Conservation (phyloP, 495 filamentous ascomycete species). For the Monascus purpureus region DNA sequence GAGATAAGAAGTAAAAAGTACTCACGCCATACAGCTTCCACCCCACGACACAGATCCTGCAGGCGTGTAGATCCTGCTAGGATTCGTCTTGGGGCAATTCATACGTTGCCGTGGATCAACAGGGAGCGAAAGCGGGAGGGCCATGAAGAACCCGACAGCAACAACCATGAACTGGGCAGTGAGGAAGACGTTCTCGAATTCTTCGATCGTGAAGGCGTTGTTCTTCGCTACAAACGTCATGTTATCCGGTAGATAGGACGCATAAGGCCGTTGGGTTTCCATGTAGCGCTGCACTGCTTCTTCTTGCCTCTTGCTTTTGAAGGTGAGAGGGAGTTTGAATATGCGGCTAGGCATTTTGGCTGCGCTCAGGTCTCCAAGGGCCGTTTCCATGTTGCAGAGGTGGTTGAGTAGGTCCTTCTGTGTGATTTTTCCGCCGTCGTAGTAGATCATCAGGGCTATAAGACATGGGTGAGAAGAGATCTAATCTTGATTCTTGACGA, state of each 20-base stretch:
- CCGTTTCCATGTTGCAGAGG: slow-evolving; percentile 13
- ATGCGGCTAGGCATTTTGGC: slow-evolving; percentile 35
- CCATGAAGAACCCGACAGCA: slow-evolving; percentile 43
- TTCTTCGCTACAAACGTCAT: slow-evolving; percentile 42
- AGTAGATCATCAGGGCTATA: slow-evolving; percentile 31
- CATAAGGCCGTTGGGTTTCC: slow-evolving; percentile 42
- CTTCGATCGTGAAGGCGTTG: slow-evolving; percentile 36
- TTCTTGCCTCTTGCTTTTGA: slow-evolving; percentile 33
- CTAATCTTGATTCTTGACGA: background rate
- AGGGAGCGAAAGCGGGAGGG: slow-evolving; percentile 38
- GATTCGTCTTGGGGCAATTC: slow-evolving; percentile 45
- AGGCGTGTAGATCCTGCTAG: slow-evolving; percentile 41
- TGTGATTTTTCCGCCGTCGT: slow-evolving; percentile 27
- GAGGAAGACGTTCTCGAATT: slow-evolving; percentile 32
- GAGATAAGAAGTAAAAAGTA: background rate
- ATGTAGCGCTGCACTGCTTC: slow-evolving; percentile 41
- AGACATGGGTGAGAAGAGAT: no score
- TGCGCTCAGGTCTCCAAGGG: slow-evolving; percentile 20
- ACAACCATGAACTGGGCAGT: slow-evolving; percentile 36
- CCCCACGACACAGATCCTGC: slow-evolving; percentile 41
- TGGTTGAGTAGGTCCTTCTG: slow-evolving; percentile 17
- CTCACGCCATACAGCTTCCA: slow-evolving; percentile 33
- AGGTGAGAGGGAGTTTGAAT: slow-evolving; percentile 41
- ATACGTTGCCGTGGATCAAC: slow-evolving; percentile 40
- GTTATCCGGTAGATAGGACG: slow-evolving; percentile 44